Evolutionary conservation across 2,329 filamentous ascomycete species (phyloP).

Genomic region (Chrysosphaeria jannelii): DNA sequence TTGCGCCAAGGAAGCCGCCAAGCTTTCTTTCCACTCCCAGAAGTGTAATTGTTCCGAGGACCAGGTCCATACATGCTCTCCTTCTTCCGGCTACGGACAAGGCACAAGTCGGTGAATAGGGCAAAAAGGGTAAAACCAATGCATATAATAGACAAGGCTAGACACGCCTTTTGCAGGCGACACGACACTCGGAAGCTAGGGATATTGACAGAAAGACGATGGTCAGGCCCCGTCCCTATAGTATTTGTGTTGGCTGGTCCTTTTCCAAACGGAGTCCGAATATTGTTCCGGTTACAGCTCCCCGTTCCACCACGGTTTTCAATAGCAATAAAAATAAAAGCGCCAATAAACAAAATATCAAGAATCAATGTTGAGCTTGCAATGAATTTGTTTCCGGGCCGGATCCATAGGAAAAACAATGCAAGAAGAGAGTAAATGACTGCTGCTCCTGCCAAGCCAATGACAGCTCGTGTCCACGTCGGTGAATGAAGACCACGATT

Average conservation of each 20-base stretch:
- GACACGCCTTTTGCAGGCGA: conserved; percentile 41
- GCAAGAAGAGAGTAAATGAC: conserved; percentile 45
- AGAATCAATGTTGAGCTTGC: conserved; percentile 44
- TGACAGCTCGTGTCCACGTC: conserved; percentile 38
- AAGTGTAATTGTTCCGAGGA: conserved; percentile 13
- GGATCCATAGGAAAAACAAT: conserved; percentile 46
- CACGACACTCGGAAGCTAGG: conserved; percentile 27
- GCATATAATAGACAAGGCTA: conserved; percentile 51
- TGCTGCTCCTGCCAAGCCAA: conserved; percentile 46
- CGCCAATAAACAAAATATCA: conserved; percentile 45
- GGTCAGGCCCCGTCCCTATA: conserved; percentile 16
- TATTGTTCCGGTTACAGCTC: conserved; percentile 23
- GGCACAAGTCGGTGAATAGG: conserved; percentile 6
- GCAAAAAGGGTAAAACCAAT: conserved; percentile 14
- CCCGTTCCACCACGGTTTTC: conserved; percentile 38
- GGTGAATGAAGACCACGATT: conserved; percentile 32
- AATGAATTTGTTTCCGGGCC: conserved; percentile 46
- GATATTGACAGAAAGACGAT: conserved; percentile 16
- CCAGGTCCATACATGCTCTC: conserved; percentile 12
- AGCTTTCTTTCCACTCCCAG: conserved; percentile 8
- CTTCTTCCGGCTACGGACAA: conserved; percentile 9
- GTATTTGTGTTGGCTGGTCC: conserved; percentile 17
- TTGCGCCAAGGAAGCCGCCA: neutral
- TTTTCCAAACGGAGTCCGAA: conserved; percentile 38
- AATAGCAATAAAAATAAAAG: conserved; percentile 56